phyloP scores from a whole-genome alignment of 2,329 filamentous ascomycete genomes.

The Exophiala phaeomuriformis region DNA sequence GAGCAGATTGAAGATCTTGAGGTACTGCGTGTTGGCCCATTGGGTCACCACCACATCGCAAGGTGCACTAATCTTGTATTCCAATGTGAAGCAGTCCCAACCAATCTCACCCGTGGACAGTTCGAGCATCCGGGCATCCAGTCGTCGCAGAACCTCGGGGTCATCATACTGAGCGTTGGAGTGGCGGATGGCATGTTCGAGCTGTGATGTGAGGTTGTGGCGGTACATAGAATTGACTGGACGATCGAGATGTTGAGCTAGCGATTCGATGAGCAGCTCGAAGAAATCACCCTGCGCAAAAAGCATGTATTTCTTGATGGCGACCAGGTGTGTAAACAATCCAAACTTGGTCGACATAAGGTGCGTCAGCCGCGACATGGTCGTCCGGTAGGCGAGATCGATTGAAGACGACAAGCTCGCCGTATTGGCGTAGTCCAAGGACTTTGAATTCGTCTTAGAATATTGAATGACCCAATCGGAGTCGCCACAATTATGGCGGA shows the following conservation, averaged over 20 bases:
- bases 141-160: constrained; percentile 77
- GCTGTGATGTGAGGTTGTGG: constrained; percentile 92
- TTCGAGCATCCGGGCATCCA: constrained; percentile 98
- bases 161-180: constrained; percentile 96
- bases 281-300: constrained; percentile 97
- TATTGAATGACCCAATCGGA: constrained; percentile 93
- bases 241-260: constrained; percentile 84
- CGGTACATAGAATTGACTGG: constrained; percentile 96
- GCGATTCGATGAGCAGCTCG: constrained; percentile 89
- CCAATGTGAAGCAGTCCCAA: constrained; percentile 97
- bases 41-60: constrained; percentile 96
- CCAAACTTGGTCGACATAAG: constrained; percentile 95
- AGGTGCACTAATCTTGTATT: constrained; percentile 95
- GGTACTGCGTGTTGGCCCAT: constrained; percentile 90
- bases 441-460: constrained; percentile 85
- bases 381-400: constrained; percentile 94
- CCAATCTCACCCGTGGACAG: constrained; percentile 93
- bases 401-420: constrained; percentile 87
- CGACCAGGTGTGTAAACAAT: constrained; percentile 82
- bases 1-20: constrained; percentile 98
- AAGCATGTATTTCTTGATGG: constrained; percentile 88
- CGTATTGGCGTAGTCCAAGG: constrained; percentile 78
- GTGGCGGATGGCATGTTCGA: constrained; percentile 93
- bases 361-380: constrained; percentile 88
- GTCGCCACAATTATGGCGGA: constrained; percentile 89